These are phyloP conservation scores for Ceratobasidium sp. DNA, from an alignment of 1,284 basidiomycete species.

Conservation along the genomic window DNA sequence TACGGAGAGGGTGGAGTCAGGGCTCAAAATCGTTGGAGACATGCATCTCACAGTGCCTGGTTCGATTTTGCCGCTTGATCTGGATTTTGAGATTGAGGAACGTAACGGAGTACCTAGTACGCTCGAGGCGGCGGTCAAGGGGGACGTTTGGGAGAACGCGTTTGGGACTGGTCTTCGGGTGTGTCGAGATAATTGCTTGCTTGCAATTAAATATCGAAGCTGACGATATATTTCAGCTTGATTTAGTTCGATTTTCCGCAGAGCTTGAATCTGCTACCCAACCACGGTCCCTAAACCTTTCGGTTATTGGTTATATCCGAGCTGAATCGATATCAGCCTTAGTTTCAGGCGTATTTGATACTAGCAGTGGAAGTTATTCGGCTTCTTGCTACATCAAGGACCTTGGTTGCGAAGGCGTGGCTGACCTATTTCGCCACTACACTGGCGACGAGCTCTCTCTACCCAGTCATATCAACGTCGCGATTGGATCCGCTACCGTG, in stretches of 20 bases:
- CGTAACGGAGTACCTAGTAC: not conserved
- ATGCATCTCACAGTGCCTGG: not conserved
- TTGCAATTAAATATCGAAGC: too few relatives aligned
- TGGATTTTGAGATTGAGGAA: not conserved
- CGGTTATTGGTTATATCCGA: not conserved
- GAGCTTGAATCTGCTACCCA: not conserved
- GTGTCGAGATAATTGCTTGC: too few relatives aligned
- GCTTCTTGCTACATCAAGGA: not conserved
- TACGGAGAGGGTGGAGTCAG: not conserved
- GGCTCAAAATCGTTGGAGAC: not conserved
- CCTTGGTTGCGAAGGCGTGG: not conserved
- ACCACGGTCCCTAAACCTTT: not conserved
- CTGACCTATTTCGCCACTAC: not conserved
- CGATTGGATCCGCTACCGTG: not conserved
- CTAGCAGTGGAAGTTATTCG: not conserved
- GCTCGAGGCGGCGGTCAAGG: not conserved
- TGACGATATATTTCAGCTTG: not conserved
- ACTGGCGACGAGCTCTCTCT: not conserved
- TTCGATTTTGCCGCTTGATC: not conserved
- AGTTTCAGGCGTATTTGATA: too few relatives aligned
- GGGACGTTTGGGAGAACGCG: not conserved
- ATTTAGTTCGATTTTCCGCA: not conserved
- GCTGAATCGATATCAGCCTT: too few relatives aligned
- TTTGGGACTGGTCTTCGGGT: not conserved
- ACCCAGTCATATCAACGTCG: not conserved